Conservation (phyloP, 2,329 filamentous ascomycete genomes). For the Cercospora sp. region DNA sequence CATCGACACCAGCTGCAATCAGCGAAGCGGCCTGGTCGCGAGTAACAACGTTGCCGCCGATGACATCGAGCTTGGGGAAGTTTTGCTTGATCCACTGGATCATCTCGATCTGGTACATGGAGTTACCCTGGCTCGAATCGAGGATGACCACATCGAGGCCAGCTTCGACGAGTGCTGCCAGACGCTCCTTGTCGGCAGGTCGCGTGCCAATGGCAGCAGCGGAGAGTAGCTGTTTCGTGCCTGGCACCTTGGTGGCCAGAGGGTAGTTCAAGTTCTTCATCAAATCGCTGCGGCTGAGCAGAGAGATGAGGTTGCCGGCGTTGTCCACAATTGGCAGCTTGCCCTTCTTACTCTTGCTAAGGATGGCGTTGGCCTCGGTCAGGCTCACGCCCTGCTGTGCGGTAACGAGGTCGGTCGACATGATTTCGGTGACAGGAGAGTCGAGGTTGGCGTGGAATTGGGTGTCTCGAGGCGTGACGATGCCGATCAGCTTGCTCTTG, state of each 20-base stretch:
- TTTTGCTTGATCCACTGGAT: conserved; percentile 91
- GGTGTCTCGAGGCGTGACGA: conserved; percentile 96
- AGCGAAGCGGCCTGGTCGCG: conserved; percentile 90
- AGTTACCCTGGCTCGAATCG: conserved; percentile 97
- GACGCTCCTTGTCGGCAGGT: conserved; percentile 83
- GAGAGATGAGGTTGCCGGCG: conserved; percentile 62
- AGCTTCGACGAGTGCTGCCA: conserved; percentile 86
- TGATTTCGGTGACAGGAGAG: conserved; percentile 79
- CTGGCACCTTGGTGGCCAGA: conserved; percentile 89
- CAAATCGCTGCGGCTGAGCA: conserved; percentile 90
- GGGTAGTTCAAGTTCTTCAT: conserved; percentile 99
- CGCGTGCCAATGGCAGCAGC: conserved; percentile 94
- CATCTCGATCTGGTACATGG: conserved; percentile 98
- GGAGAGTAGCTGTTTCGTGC: conserved; percentile 96
- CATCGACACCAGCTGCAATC: conserved; percentile 92
- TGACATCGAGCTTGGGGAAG: conserved; percentile 85
- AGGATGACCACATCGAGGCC: conserved; percentile 93
- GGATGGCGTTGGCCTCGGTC: conserved; percentile 84
- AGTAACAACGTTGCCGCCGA: conserved; percentile 97
- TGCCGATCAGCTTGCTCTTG: conserved; percentile 92
- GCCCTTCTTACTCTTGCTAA: conserved; percentile 95
- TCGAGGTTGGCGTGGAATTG: conserved; percentile 83
- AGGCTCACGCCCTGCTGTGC: conserved; percentile 80
- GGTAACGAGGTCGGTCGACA: conserved; percentile 93
- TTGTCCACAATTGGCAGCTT: conserved; percentile 55